Evolutionary conservation across 2,329 filamentous ascomycete species (phyloP), one percentile per base, ranked within the genome.

Genomic region (Herpotrichia juniperi): DNA sequence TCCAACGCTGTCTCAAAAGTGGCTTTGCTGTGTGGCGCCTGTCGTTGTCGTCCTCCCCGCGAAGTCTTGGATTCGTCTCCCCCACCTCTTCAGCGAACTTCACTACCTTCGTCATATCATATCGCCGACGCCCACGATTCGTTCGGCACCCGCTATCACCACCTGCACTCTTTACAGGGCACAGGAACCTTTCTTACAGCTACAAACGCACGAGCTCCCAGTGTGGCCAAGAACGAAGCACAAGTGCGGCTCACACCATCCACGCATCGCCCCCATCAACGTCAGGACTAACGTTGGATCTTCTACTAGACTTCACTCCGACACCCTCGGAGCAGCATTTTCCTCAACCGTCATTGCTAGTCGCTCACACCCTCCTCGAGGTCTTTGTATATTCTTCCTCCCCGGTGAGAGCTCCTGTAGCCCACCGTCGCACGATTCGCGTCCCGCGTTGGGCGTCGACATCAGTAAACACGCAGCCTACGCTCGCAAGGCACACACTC

Each of bases 381-480:
- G n/a, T 42, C 48, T 14, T 19, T 26, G 25, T 43, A 34, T 57
- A 53, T 57, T 58, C 53, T 57, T 54, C 48, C 46, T 44, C 49
- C 48, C 31, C 42, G 46, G 34, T 46, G 26, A 30, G 37, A 45
- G 50, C 16, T 16, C 50, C 25, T 12, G 21, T 30, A 47, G n/a
- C 21, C 24, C 22, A n/a, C 56, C 48, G 52, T 50, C 52, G 51
- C 45, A 49, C 53, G 42, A 34, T 49, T 53, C 60, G 51, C 53
- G 53, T 61, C 61, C 64, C 57, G 58, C 57, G n/a, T 61, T 64
- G 62, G 61, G 62, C 64, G 46, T 59, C 61, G 54, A 61, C 61
- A 48, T 53, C 57, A 35, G 40, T 46, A 47, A 22, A 50, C 46
- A 53, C 52, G 50, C 56, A 54, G 57, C 60, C 59, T 61, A 56